These are phyloP conservation scores for Sugiyamaella xylanicola DNA, from an alignment of 1,139 yeast species.

Conservation along the genomic window DNA sequence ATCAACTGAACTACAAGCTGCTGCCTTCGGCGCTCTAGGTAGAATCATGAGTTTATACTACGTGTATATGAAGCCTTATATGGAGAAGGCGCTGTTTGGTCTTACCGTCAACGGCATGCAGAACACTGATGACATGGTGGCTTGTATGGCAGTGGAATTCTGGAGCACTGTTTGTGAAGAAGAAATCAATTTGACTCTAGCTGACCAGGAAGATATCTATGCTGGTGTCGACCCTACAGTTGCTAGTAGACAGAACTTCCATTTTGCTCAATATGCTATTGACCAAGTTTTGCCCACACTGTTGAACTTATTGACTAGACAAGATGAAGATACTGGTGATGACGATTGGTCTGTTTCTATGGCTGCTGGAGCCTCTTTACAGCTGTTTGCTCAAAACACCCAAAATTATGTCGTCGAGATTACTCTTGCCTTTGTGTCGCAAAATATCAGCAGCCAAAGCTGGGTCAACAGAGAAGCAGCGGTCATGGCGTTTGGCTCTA, in stretches of 20 bases:
- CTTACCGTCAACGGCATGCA: conserved; percentile 92
- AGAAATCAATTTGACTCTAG: conserved; percentile 77
- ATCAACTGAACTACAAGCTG: conserved; percentile 80
- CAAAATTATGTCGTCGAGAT: conserved; percentile 85
- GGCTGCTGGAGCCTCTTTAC: conserved; percentile 99
- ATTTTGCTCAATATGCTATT: conserved; percentile 83
- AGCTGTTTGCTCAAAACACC: conserved; percentile 87
- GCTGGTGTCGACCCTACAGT: conserved; percentile 17
- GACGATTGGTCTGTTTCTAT: conserved; percentile 97
- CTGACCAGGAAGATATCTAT: conserved; percentile 47
- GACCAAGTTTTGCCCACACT: conserved; percentile 86
- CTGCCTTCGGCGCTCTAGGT: conserved; percentile 95
- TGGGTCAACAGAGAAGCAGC: conserved; percentile 98
- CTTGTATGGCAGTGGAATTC: conserved; percentile 98
- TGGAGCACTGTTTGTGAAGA: conserved; percentile 98
- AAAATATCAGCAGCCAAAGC: conserved; percentile 58
- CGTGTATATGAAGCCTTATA: conserved; percentile 85
- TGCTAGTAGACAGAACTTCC: conserved; percentile 43
- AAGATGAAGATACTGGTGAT: conserved; percentile 75
- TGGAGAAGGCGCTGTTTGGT: conserved; percentile 95
- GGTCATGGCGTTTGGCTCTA: conserved; percentile 98
- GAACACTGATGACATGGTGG: conserved; percentile 79
- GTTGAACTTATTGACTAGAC: conserved; percentile 75
- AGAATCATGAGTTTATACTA: conserved; percentile 90
- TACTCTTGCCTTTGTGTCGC: conserved; percentile 78